Percentiles rank a stretch among this genome's conserved stretches.
These are phyloP conservation scores for Aspergillus clavatus DNA, from an alignment of 2,329 filamentous ascomycete genomes.

Conservation along the genomic window DNA sequence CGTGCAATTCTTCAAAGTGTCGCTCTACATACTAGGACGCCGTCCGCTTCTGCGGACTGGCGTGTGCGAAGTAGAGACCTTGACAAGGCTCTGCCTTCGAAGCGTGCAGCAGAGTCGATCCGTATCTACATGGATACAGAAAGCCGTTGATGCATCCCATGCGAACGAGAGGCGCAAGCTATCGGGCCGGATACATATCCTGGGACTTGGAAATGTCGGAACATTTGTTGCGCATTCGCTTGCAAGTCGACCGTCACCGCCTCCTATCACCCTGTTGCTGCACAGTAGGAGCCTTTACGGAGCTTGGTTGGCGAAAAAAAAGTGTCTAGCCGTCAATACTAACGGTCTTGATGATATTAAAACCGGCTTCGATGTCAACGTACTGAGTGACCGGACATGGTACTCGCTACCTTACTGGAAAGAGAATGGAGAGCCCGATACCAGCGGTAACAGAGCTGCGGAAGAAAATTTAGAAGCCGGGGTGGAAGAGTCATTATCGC, in stretches of 20 bases:
- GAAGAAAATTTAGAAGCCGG: slow-evolving; percentile 8
- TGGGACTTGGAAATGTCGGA: slow-evolving; percentile 78
- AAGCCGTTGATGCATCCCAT: slow-evolving; percentile 19
- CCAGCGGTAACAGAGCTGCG: slow-evolving; percentile 2
- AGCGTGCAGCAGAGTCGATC: slow-evolving; percentile 11
- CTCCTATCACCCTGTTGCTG: slow-evolving; percentile 76
- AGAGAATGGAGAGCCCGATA: slow-evolving; percentile 10
- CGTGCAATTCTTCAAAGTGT: slow-evolving; percentile 27
- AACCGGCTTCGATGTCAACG: slow-evolving; percentile 42
- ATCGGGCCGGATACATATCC: slow-evolving; percentile 61
- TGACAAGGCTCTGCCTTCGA: not conserved
- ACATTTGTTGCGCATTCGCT: slow-evolving; percentile 72
- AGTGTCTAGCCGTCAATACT: slow-evolving; percentile 32
- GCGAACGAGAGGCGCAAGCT: slow-evolving; percentile 19
- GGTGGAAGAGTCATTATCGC: slow-evolving; percentile 8
- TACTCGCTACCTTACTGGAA: slow-evolving; percentile 25
- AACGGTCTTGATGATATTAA: slow-evolving; percentile 41
- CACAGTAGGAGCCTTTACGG: slow-evolving; percentile 48
- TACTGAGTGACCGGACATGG: slow-evolving; percentile 33
- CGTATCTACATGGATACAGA: slow-evolving; percentile 27
- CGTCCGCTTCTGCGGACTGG: slow-evolving; percentile 31
- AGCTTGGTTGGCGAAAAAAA: slow-evolving; percentile 29
- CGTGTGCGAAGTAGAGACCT: slow-evolving; percentile 14
- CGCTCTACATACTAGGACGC: slow-evolving; percentile 27
- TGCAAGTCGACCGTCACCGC: slow-evolving; percentile 54